A percentile compares a stretch with the other conserved stretches of the same genome.
Conservation (phyloP, 768 basidiomycete species). For the Pleurotus tuoliensis region DNA sequence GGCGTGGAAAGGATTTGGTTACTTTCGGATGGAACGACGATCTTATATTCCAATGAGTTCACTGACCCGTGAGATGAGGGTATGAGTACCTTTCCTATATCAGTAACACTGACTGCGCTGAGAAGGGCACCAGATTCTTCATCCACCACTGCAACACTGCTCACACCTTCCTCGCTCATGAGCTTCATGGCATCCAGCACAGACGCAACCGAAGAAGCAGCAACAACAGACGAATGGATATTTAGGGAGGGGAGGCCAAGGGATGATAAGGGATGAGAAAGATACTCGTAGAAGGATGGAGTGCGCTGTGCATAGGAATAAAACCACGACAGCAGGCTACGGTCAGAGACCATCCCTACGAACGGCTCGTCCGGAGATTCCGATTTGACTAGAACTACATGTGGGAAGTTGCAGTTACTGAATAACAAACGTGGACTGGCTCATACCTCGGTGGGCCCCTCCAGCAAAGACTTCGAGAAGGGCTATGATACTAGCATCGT, state of each 20-base stretch:
- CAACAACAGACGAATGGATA: conserved; percentile 59
- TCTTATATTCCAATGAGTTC: conserved; percentile 30
- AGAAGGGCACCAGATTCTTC: conserved; percentile 58
- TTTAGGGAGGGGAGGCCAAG: conserved; percentile 64
- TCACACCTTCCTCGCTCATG: conserved; percentile 85
- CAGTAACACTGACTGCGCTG: conserved; percentile 80
- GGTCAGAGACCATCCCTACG: conserved; percentile 75
- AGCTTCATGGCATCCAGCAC: conserved; percentile 80
- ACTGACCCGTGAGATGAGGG: not conserved
- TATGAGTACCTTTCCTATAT: conserved; percentile 61
- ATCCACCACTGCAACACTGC: conserved; percentile 75
- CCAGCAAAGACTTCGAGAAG: conserved; percentile 64
- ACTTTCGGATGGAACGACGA: conserved; percentile 77
- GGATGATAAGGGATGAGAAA: conserved; percentile 50
- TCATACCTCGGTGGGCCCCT: conserved; percentile 68
- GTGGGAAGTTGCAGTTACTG: not conserved
- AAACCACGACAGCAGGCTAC: conserved; percentile 68
- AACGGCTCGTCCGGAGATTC: conserved; percentile 40
- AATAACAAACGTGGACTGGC: not conserved
- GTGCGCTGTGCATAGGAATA: conserved; percentile 46
- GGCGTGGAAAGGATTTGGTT: conserved; percentile 72
- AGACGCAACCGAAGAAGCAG: conserved; percentile 53
- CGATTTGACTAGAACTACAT: conserved; percentile 53
- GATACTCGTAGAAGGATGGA: conserved; percentile 39
- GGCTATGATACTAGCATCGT: conserved; percentile 60